Evolutionary conservation across 257 asterid species (phyloP).

Genomic region (Penstemon barbatus): DNA sequence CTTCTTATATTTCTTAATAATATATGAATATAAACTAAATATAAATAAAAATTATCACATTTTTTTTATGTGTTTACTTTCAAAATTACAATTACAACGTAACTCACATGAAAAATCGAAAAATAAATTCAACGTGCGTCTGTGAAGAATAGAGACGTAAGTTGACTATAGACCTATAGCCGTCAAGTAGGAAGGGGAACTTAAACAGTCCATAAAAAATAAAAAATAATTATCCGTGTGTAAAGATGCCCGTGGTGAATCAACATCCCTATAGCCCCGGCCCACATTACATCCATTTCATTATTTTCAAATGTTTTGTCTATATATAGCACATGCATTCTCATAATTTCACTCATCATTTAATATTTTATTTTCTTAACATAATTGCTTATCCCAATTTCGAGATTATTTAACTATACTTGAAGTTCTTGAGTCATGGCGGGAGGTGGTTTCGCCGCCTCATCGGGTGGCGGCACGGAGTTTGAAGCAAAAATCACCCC

Average conservation of each 20-base stretch:
- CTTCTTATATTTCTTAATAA: neutral
- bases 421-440: constrained; percentile 40
- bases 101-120: neutral
- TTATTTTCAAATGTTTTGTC: constrained; percentile 16
- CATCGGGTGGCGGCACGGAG: constrained; percentile 51
- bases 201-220: neutral
- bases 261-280: neutral
- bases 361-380: neutral
- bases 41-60: too few relatives aligned
- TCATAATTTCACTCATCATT: constrained; percentile 14
- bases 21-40: too few relatives aligned
- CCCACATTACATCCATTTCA: constrained; percentile 1
- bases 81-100: too few relatives aligned
- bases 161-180: constrained; percentile 39
- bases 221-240: constrained; percentile 41
- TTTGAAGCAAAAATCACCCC: constrained; percentile 86
- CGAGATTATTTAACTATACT: neutral
- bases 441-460: constrained; percentile 64
- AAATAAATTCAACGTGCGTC: neutral
- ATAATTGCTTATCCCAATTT: neutral
- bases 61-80: too few relatives aligned
- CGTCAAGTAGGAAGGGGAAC: constrained; percentile 33
- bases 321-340: constrained; percentile 30
- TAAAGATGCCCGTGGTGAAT: constrained; percentile 24
- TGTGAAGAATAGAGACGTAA: constrained; percentile 38